These are phyloP conservation scores for Cytospora schulzeri DNA, from an alignment of 2,329 filamentous ascomycete species.

Conservation along the genomic window DNA sequence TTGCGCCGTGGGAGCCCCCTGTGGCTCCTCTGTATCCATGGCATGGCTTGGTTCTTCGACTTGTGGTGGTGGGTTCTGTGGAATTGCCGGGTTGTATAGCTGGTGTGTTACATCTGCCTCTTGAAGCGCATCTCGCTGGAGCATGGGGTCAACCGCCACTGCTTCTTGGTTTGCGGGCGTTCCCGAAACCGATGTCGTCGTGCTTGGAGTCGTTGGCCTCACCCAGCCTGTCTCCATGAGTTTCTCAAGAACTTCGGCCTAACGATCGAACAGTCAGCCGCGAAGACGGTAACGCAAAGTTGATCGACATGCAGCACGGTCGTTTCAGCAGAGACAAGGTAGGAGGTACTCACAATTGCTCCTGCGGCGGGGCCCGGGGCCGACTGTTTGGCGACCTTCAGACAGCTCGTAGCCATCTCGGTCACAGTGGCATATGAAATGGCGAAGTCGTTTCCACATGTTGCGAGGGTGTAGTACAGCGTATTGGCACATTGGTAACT, in stretches of 20 bases:
- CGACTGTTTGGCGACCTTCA: conserved; percentile 54
- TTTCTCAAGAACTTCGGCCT: conserved; percentile 52
- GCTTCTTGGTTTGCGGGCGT: conserved; percentile 21
- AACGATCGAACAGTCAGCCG: conserved; percentile 17
- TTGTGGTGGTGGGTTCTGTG: conserved; percentile 18
- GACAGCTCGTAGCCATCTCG: conserved; percentile 53
- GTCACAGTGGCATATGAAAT: conserved; percentile 49
- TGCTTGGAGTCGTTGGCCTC: conserved; percentile 35
- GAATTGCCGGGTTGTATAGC: conserved; percentile 27
- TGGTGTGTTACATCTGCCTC: conserved; percentile 28
- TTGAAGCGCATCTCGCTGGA: conserved; percentile 28
- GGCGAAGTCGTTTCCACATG: conserved; percentile 45
- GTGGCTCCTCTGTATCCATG: conserved; percentile 30
- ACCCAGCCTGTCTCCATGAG: conserved; percentile 48
- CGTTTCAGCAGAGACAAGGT: background rate
- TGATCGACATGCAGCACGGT: background rate
- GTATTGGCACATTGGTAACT: conserved; percentile 58
- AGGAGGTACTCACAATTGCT: conserved; percentile 44
- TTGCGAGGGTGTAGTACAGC: conserved; percentile 54
- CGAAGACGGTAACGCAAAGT: background rate
- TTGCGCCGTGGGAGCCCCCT: conserved; percentile 16
- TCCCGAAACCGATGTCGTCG: conserved; percentile 18
- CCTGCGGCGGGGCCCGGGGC: conserved; percentile 53
- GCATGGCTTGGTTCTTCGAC: conserved; percentile 19
- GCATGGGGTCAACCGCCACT: conserved; percentile 26